These are phyloP conservation scores for Oenanthe javanica DNA, from an alignment of 140 eudicot genomes.

Conservation along the genomic window DNA sequence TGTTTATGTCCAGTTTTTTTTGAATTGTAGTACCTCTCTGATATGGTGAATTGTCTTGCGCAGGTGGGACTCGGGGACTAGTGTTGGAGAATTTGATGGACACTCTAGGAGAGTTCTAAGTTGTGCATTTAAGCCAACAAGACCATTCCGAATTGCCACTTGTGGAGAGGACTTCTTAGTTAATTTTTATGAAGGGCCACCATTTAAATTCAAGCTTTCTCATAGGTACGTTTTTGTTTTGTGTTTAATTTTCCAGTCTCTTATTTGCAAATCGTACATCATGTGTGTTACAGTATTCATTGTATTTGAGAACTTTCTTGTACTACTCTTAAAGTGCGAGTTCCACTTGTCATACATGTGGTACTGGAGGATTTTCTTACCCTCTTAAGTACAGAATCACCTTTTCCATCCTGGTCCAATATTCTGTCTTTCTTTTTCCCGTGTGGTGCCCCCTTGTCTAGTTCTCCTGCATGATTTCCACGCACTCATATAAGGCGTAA, in stretches of 20 bases:
- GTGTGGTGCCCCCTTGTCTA: background rate
- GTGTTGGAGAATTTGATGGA: constrained; percentile 94
- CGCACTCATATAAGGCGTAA: background rate
- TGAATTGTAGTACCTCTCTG: background rate
- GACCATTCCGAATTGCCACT: constrained; percentile 89
- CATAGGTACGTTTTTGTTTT: constrained; percentile 53
- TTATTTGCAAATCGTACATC: background rate
- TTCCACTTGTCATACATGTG: background rate
- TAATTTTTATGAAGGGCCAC: constrained; percentile 96
- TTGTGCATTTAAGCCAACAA: constrained; percentile 93
- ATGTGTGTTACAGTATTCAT: background rate
- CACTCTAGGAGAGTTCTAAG: constrained; percentile 89
- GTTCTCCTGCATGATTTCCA: background rate
- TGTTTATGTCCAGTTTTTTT: background rate
- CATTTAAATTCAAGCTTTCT: constrained; percentile 88
- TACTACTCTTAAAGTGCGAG: background rate
- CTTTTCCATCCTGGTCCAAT: background rate
- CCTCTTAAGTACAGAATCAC: background rate
- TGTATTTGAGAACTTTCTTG: background rate
- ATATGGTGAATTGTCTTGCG: constrained; percentile 13
- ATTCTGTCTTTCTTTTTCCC: background rate
- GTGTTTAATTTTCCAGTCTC: background rate
- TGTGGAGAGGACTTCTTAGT: constrained; percentile 95
- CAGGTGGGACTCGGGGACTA: constrained; percentile 99
- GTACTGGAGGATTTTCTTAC: background rate